These are phyloP conservation scores for Pythium graminicola DNA, from an alignment of 352 stramenopile genomes.

Conservation along the genomic window DNA sequence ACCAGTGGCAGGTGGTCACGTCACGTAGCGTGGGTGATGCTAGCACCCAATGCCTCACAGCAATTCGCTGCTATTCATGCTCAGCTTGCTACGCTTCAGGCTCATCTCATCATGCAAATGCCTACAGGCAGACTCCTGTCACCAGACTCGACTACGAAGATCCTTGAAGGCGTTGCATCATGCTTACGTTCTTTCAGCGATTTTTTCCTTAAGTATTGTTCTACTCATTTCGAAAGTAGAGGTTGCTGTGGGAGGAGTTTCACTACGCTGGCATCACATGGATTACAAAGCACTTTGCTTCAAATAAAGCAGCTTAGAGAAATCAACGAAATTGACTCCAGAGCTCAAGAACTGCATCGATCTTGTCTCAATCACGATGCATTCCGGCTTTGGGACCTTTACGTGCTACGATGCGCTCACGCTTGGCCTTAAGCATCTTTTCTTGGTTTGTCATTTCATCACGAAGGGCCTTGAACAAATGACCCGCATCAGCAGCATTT, in stretches of 20 bases:
- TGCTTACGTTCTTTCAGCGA: too few species aligned
- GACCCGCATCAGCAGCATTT: constrained; percentile 44
- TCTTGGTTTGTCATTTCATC: constrained; percentile 49
- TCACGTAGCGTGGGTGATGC: not conserved
- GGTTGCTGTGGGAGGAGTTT: too few species aligned
- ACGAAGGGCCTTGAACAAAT: constrained; percentile 52
- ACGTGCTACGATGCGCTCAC: constrained; percentile 37
- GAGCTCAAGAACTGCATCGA: too few species aligned
- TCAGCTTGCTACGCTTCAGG: constrained; percentile 3
- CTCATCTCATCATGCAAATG: constrained; percentile 1
- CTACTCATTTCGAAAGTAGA: too few species aligned
- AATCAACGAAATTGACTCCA: too few species aligned
- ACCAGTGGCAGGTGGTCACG: constrained; percentile 4
- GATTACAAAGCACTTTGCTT: too few species aligned
- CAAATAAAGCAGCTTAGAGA: too few species aligned
- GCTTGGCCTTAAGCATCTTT: constrained; percentile 44
- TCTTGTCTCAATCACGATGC: not conserved
- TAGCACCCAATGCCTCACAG: not conserved
- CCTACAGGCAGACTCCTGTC: too few species aligned
- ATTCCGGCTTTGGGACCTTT: constrained; percentile 2
- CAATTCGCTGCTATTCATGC: constrained; percentile 6
- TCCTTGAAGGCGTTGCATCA: too few species aligned
- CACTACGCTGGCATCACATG: too few species aligned
- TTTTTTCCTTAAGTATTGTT: too few species aligned
- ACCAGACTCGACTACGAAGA: too few species aligned